These are phyloP conservation scores for Panicum hallii DNA, from an alignment of 202 grass and related monocot species.

Conservation along the genomic window DNA sequence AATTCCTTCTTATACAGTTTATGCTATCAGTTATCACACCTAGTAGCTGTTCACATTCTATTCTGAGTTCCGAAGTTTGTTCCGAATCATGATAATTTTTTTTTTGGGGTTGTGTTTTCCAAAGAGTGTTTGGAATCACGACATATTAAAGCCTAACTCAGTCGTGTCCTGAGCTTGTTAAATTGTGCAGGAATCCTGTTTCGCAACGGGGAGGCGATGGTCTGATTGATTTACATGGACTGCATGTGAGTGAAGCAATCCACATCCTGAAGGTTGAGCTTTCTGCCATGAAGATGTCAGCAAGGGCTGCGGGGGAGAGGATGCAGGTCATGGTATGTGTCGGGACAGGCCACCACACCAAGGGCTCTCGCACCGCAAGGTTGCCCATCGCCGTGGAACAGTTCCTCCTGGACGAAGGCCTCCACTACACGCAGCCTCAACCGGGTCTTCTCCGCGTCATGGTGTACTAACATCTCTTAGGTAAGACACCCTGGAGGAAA, in stretches of 20 bases:
- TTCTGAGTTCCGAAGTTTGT: not conserved
- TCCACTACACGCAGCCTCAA: constrained; percentile 85
- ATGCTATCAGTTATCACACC: not conserved
- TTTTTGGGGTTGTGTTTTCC: not conserved
- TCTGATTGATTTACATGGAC: constrained; percentile 87
- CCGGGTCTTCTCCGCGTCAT: constrained; percentile 78
- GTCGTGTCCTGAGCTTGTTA: constrained; percentile 26
- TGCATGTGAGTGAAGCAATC: constrained; percentile 91
- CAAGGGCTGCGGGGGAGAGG: constrained; percentile 69
- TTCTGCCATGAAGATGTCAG: constrained; percentile 57
- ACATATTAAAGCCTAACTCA: constrained; percentile 7
- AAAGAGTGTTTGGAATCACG: not conserved
- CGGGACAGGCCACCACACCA: constrained; percentile 96
- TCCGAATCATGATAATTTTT: not conserved
- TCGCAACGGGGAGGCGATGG: constrained; percentile 53
- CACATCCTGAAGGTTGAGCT: constrained; percentile 81
- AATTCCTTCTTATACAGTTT: not conserved
- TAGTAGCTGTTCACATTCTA: not conserved
- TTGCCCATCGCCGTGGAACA: constrained; percentile 83
- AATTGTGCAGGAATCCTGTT: constrained; percentile 66
- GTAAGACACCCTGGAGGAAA: constrained; percentile 41
- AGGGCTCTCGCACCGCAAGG: constrained; percentile 84
- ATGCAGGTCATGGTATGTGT: constrained; percentile 85
- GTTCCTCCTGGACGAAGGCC: constrained; percentile 81
- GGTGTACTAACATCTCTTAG: constrained; percentile 76